Base-by-base conservation (phyloP, 2,329 filamentous ascomycete species). In the Ophiosphaerella korrae region DNA sequence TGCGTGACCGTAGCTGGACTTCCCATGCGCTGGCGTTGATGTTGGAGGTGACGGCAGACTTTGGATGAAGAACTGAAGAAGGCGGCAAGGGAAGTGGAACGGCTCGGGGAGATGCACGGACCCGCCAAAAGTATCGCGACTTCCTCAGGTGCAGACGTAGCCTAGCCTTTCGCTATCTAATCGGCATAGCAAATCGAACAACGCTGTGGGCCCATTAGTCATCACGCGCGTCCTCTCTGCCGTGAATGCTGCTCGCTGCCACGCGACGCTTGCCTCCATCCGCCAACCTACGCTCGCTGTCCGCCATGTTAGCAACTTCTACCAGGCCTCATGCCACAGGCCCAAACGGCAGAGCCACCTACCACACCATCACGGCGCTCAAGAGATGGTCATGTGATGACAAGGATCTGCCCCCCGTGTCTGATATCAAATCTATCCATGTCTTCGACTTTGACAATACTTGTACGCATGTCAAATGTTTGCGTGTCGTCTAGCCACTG, bases 361-460 rank as follows among this genome's bases (percentile, higher is more conserved):
- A 65, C 31, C 70, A 74, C 54, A 95, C 90, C 1, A 74, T 89
- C 52, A 95, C 90, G 13, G 84, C 88, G 36, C 77, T 96, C 56
- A 88, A 87, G 73, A 82, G 92, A 61, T 97, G 92, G 92, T 96
- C 90, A 35, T 85, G 92, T 62, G 78, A 87, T 53, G 85, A 86
- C 67, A 88, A 85, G 68, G 82, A 87, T 53, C 79, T 94, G 31
- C 90, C 91, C 84, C 83, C 84, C 29, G 80, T 86, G 9, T 80
- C 88, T 36, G 80, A 84, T 48, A 88, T 97, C 74, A 90, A 85
- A 71, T 78, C 85, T 7, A 85, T 99, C 45, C 93, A 97, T 70
- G 84, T 99, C 62, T 97, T 97, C 77, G 94, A 99, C 74, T 99
- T 97, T 74, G 94, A 99, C 75, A 97, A 99, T 70, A 97, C 93